These are phyloP conservation scores for Pseudogymnoascus sp. DNA, from an alignment of 2,329 filamentous ascomycete genomes.

Conservation along the genomic window DNA sequence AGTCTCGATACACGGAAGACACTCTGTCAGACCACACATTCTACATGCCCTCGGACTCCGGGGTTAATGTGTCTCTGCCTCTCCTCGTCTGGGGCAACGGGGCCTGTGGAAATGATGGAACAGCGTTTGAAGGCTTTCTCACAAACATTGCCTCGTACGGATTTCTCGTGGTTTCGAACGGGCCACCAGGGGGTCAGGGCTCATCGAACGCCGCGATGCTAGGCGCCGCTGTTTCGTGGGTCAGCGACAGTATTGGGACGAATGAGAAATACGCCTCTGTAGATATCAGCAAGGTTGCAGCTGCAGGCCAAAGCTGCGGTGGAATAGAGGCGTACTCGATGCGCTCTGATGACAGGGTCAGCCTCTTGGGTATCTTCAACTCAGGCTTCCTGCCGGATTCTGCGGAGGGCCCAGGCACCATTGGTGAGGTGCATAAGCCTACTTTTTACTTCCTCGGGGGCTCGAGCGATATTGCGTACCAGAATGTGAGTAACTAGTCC, in stretches of 20 bases:
- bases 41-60: not conserved
- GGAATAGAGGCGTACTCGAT: constrained; percentile 25
- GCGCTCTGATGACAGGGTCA: constrained; percentile 17
- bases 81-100: constrained; percentile 7
- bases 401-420: not conserved
- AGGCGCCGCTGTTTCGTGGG: constrained; percentile 19
- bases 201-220: constrained; percentile 19
- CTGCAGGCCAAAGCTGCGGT: constrained; percentile 26
- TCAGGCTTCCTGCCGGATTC: constrained; percentile 12
- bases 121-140: constrained; percentile 4
- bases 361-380: constrained; percentile 22
- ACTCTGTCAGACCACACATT: not conserved
- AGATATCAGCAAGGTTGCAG: constrained; percentile 21
- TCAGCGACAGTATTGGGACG: constrained; percentile 15
- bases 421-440: not conserved
- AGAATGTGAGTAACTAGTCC: constrained; percentile 5
- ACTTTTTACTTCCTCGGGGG: constrained; percentile 12
- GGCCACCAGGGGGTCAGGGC: not conserved
- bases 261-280: constrained; percentile 14
- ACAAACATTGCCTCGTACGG: constrained; percentile 8
- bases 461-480: constrained; percentile 17
- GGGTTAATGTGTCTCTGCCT: not conserved
- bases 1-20: not conserved
- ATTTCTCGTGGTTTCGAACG: constrained; percentile 7
- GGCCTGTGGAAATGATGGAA: constrained; percentile 1